Evolutionary conservation across 768 basidiomycete genomes (phyloP).

Genomic region (Naganishia antarctica): DNA sequence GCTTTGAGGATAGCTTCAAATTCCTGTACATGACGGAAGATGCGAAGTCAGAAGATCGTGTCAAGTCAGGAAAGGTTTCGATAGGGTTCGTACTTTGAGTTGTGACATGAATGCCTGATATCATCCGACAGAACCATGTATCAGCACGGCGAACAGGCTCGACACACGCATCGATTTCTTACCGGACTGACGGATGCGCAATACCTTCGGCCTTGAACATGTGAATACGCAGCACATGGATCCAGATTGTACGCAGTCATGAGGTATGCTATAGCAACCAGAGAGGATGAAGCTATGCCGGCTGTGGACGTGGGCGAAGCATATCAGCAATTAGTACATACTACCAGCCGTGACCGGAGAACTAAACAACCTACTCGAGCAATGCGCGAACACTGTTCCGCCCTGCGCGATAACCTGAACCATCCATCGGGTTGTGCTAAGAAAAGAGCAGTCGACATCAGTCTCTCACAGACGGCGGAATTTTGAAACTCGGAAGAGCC

Average conservation of each 20-base stretch:
- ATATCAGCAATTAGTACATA: no score
- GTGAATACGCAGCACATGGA: conserved; percentile 38
- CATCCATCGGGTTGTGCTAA: conserved; percentile 40
- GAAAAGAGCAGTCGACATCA: background rate
- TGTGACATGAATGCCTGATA: conserved; percentile 15
- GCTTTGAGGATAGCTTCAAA: conserved; percentile 29
- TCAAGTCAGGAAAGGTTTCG: background rate
- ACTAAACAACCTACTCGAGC: conserved; percentile 37
- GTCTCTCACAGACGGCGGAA: background rate
- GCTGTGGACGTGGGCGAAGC: conserved; percentile 31
- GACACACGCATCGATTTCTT: no score
- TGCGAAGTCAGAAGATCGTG: background rate
- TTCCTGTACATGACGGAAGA: conserved; percentile 10
- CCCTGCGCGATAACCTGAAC: conserved; percentile 36
- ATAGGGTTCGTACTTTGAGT: conserved; percentile 1
- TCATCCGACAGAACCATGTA: background rate
- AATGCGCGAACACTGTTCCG: conserved; percentile 47
- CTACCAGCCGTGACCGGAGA: no score
- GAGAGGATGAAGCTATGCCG: conserved; percentile 46
- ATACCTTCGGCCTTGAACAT: conserved; percentile 46
- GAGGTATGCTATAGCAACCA: conserved; percentile 48
- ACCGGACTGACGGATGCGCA: conserved; percentile 47
- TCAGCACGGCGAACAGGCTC: background rate
- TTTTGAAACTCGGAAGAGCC: background rate
- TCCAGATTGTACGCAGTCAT: conserved; percentile 42